These are phyloP conservation scores for Cicer bijugum DNA, from an alignment of 306 rosid genomes.

Conservation along the genomic window DNA sequence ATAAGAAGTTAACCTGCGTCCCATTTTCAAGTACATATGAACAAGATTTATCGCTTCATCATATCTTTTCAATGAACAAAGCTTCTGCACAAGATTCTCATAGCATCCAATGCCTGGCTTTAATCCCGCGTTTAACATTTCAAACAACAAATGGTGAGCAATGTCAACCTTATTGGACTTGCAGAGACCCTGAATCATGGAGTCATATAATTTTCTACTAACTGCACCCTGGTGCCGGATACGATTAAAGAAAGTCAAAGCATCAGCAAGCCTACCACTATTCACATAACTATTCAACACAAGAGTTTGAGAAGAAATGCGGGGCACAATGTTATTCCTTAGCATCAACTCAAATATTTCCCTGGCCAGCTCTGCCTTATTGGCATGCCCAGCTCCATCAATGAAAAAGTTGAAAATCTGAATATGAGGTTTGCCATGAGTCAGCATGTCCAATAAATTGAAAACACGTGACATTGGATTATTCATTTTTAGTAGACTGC, in stretches of 20 bases:
- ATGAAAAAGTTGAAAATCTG: conserved; percentile 55
- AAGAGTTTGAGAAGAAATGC: conserved; percentile 46
- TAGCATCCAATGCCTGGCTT: conserved; percentile 67
- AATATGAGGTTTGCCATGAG: conserved; percentile 40
- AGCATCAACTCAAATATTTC: conserved; percentile 66
- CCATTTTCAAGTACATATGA: conserved; percentile 58
- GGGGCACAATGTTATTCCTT: conserved; percentile 56
- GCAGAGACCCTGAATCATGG: conserved; percentile 63
- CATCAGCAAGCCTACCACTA: conserved; percentile 60
- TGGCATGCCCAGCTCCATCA: conserved; percentile 62
- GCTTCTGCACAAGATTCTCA: conserved; percentile 59
- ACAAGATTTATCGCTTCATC: conserved; percentile 58
- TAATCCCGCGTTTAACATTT: conserved; percentile 52
- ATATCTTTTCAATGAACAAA: conserved; percentile 54
- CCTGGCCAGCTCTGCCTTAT: conserved; percentile 62
- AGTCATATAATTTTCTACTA: conserved; percentile 45
- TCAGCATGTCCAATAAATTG: conserved; percentile 62
- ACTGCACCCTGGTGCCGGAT: conserved; percentile 47
- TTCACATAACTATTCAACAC: conserved; percentile 60
- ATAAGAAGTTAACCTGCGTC: conserved; percentile 71
- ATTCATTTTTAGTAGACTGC: conserved; percentile 56
- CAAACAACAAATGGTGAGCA: conserved; percentile 51
- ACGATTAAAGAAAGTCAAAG: conserved; percentile 60
- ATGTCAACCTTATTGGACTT: conserved; percentile 51
- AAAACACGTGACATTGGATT: conserved; percentile 55